Base-by-base conservation (phyloP, 805 yeast genomes). In the Zygotorulaspora florentina region DNA sequence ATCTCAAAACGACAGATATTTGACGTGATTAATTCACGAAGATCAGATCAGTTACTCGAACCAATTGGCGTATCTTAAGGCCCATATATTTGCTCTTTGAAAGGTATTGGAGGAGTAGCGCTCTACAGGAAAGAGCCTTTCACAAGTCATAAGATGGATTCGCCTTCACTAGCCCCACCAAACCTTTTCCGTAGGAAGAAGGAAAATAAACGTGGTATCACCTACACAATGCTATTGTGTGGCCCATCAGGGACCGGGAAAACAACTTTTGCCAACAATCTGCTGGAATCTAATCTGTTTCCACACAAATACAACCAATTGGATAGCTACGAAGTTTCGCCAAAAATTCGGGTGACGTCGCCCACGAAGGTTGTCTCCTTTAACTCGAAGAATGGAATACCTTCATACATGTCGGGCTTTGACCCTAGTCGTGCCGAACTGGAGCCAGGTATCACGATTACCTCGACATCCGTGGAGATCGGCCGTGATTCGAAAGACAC, bases 201-300 rank as follows among this genome's bases (percentile, higher is more conserved):
- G 61, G 90, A 85, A 56, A 77, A 80, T 52, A 82, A 78, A 58
- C 81, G 85, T 57, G 89, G 87, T 31, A 74, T 84, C 58, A 80
- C 83, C 52, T 85, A 85, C 69, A 80, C 89, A 33, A 70, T 85
- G 56, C 74, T 85, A 80, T 75, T 83, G 13, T 79, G 81, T 18
- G 95, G 95, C 15, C 77, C 79, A 39, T 75, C 81, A 50, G 91
- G 91, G 13, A 77, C 87, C 0, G 95, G 95, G 9, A 85, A 85
- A 60, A 79, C 90, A 16, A 80, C 91, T 0, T 85, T 85, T 58
- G 71, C 85, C 50, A 85, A 85, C 58, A 75, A 85, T 36, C 61
- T 85, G 41, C 64, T 85, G 49, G 85, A 81, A 59, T 78, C 80
- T 33, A 76, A 75, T 46, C 72, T 85, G 31, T 62, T 85, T 50